A percentile compares a stretch with the other conserved stretches of the same genome.
Evolutionary conservation across 768 basidiomycete species (phyloP).

Genomic region (Lactarius quietus): DNA sequence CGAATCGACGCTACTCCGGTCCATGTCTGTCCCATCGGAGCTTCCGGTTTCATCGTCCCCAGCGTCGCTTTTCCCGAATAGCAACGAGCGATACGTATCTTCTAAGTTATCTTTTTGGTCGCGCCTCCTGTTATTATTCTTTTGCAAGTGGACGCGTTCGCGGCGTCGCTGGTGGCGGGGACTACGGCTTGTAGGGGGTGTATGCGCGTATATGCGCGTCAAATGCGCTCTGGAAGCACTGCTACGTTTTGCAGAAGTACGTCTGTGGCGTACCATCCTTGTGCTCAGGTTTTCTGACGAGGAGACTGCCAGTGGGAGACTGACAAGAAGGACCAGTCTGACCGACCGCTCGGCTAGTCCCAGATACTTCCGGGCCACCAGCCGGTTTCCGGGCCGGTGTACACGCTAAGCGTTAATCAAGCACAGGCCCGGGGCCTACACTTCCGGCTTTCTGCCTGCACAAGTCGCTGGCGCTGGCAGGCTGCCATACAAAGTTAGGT

Average conservation of each 20-base stretch:
- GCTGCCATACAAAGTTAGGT: too few relatives aligned
- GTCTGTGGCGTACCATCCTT: conserved; percentile 13
- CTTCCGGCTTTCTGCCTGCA: too few relatives aligned
- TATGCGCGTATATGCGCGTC: conserved; percentile 10
- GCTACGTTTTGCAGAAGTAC: background rate
- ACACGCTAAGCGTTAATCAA: too few relatives aligned
- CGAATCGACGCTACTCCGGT: background rate
- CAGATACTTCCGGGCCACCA: too few relatives aligned
- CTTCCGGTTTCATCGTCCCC: background rate
- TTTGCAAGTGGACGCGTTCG: background rate
- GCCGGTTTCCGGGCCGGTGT: too few relatives aligned
- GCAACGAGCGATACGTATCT: conserved; percentile 3
- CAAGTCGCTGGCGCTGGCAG: too few relatives aligned
- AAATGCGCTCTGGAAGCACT: background rate
- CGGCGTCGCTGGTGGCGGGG: conserved; percentile 1
- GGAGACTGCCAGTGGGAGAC: too few relatives aligned
- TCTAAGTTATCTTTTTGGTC: background rate
- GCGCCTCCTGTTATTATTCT: background rate
- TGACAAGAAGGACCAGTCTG: too few relatives aligned
- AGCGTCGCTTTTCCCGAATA: background rate
- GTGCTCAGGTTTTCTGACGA: background rate
- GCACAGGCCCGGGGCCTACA: too few relatives aligned
- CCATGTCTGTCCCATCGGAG: background rate
- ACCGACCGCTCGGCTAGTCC: too few relatives aligned
- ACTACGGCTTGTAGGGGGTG: background rate